Evolutionary conservation across 2,329 filamentous ascomycete genomes (phyloP), one percentile per base, ranked within the genome.

Genomic region (Pleochaeta shiraiana): DNA sequence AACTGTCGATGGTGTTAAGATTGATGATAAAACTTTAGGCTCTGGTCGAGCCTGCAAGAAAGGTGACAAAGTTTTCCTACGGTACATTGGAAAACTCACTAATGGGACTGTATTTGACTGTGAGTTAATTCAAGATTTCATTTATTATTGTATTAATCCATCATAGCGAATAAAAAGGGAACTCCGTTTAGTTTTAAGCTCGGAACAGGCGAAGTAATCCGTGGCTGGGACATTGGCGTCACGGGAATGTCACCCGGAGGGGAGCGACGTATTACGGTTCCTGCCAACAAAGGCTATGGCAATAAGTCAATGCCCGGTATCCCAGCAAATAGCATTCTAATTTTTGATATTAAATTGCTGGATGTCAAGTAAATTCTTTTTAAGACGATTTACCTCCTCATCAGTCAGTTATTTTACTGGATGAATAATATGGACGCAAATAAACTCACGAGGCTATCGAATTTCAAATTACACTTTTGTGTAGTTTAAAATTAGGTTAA

Each of bases 161-260:
- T 19, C 68, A 53, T 71, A 91, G 89, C 90, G 76, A 97, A 98
- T 83, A 98, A 97, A 83, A 96, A 95, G 80, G 93, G 93, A 72
- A 91, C 95, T 79, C 92, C 95, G 65, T 98, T 98, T 79, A 82
- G 82, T 70, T 97, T 97, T 84, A 95, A 92, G 81, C 84, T 95
- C 67, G 95, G 93, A 70, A 84, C 85, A 74, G 91, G 91, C 67
- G 89, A 97, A 76, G 95, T 98, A 72, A 98, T 98, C 80, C 93
- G 95, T 82, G 93, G 93, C 70, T 97, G 93, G 95, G 95, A 98
- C 75, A 83, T 97, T 69, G 93, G 93, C 77, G 79, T 98, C 70
- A 81, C 82, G 70, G 95, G 95, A 76, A 96, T 98, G 90, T 80
- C 85, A 70, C 86, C 91, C 70, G 93, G 93, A 72, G 90, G 90